Base-by-base conservation (phyloP, 805 yeast genomes). In the Teunomyces funiuensis region DNA sequence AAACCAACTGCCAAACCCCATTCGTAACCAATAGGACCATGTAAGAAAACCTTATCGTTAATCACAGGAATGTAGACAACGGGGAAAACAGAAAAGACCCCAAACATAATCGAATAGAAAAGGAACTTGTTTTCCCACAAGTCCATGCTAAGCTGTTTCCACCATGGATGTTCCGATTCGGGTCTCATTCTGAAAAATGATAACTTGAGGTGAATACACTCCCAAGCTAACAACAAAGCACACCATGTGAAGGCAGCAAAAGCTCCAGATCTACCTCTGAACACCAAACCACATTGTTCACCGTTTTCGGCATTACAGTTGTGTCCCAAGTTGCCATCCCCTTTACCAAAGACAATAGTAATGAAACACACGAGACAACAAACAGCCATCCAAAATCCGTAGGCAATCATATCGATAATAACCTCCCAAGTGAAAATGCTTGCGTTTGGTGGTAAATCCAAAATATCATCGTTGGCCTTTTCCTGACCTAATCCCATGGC, bases 321-420 rank as follows among this genome's bases (percentile, higher is more conserved):
- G 20, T 18, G 29, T 6, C 74, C 73, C 43, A 69, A 56, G 44
- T 68, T 40, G 2, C 73, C 73, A 46, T 68, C 58, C 9, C 73
- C 73, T 26, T 47, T 50, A 5, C 71, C 72, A 41, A 47, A 68
- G 3, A 69, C 73, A 41, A 67, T 59, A 26, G 63, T 53, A 13
- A 61, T 65, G 40, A 66, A 69, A 28, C 65, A 59, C n/a, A 58
- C 44, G 44, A 68, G 58, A 51, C 73, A 66, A 39, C 66, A 58
- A 1, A 56, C 66, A 2, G 73, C 73, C 74, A 69, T 69, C 65
- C 64, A 63, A 26, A 65, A 43, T 5, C 73, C 74, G 42, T 66
- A 67, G 5, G 55, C 72, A 18, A 63, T 20, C 73, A 66, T 69
- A 49, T 69, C 74, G 29, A 60, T 46, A 26, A 67, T 59, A n/a